Conservation (phyloP, 2,329 filamentous ascomycete genomes). For the Colletotrichum shisoi region DNA sequence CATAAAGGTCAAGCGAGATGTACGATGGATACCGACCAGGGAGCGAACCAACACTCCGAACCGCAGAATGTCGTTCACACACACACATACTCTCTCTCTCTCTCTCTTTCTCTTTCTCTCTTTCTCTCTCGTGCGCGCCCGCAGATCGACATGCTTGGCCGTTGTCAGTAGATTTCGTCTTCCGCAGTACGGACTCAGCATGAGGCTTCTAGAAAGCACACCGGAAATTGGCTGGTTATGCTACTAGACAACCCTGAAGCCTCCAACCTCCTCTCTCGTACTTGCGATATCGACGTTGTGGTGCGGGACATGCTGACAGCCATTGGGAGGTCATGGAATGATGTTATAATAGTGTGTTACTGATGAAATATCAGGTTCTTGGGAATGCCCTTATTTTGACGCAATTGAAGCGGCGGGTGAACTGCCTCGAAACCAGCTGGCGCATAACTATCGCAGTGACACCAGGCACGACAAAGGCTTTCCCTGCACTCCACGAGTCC, state of each 20-base stretch:
- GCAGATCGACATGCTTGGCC: conserved; percentile 5
- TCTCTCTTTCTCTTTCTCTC: too few relatives aligned
- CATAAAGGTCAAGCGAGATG: too few relatives aligned
- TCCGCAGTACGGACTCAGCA: conserved; percentile 10
- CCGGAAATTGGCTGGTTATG: conserved; percentile 9
- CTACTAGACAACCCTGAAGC: conserved; percentile 4
- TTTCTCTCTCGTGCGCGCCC: too few relatives aligned
- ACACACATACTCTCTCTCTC: too few relatives aligned
- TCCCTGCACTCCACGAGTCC: conserved; percentile 7
- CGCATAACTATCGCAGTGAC: conserved; percentile 22
- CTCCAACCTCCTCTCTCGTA: conserved; percentile 14
- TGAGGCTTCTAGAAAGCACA: conserved; percentile 30
- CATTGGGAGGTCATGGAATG: not conserved
- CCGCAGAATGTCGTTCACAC: not conserved
- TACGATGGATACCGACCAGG: conserved; percentile 8
- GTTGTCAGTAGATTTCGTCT: conserved; percentile 4
- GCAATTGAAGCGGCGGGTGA: not conserved
- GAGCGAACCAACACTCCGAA: conserved; percentile 2
- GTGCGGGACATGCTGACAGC: not conserved
- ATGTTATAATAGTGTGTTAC: too few relatives aligned
- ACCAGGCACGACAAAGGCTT: conserved; percentile 9
- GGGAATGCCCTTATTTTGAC: not conserved
- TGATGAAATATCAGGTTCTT: not conserved
- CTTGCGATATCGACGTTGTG: conserved; percentile 8
- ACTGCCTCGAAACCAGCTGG: not conserved